Percentiles rank a stretch among this genome's conserved stretches.
phyloP scores from a whole-genome alignment of 768 basidiomycete species.

The Hirschioporus abietinus region DNA sequence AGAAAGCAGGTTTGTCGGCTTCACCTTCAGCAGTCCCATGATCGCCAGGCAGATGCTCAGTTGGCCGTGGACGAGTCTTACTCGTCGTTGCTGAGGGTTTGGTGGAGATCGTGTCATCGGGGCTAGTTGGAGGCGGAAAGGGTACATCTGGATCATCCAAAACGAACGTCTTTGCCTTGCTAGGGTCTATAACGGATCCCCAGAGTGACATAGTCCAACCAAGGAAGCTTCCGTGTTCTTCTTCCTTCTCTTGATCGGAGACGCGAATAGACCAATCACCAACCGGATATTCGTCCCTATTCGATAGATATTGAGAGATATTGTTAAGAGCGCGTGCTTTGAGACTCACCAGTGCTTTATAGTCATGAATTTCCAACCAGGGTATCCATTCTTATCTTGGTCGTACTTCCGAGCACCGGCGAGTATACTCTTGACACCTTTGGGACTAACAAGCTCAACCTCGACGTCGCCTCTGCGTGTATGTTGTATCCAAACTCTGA shows the following conservation, averaged over 20 bases:
- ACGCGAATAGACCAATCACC: conserved; percentile 90
- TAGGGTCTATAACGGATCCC: conserved; percentile 79
- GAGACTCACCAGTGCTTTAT: conserved; percentile 88
- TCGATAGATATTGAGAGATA: conserved; percentile 15
- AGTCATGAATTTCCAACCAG: conserved; percentile 98
- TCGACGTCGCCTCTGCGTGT: conserved; percentile 85
- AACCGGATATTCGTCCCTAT: conserved; percentile 87
- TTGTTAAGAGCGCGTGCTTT: conserved; percentile 6
- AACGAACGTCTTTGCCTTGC: conserved; percentile 53
- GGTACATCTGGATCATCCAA: conserved; percentile 48
- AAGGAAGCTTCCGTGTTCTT: conserved; percentile 57
- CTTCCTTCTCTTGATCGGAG: conserved; percentile 64
- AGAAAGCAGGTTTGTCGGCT: conserved; percentile 69
- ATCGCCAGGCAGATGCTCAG: conserved; percentile 80
- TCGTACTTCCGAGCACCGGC: conserved; percentile 70
- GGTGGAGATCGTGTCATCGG: conserved; percentile 32
- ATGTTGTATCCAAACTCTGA: conserved; percentile 92
- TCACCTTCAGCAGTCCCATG: conserved; percentile 79
- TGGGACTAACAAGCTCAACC: conserved; percentile 82
- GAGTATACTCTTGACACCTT: conserved; percentile 79
- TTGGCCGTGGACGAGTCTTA: conserved; percentile 78
- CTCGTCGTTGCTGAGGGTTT: conserved; percentile 36
- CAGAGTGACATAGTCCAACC: conserved; percentile 93
- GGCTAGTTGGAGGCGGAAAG: conserved; percentile 33
- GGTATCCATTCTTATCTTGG: conserved; percentile 59